Evolutionary conservation across 495 filamentous ascomycete genomes (phyloP).

Genomic region (Daldinia loculata): DNA sequence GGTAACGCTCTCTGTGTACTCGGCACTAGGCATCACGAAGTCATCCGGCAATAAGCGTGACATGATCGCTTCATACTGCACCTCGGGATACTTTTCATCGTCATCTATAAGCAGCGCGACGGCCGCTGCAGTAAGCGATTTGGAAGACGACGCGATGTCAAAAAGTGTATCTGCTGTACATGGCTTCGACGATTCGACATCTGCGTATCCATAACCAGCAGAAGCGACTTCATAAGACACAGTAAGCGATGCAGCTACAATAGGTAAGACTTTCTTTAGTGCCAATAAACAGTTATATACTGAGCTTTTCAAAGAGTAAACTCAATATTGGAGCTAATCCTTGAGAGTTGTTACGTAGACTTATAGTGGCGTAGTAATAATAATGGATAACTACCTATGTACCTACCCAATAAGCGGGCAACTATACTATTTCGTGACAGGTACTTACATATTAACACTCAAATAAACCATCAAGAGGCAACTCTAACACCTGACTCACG

Average conservation of each 20-base stretch:
- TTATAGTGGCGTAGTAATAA: no score
- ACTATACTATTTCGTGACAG: no score
- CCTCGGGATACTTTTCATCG: slow-evolving; percentile 42
- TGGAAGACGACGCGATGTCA: slow-evolving; percentile 58
- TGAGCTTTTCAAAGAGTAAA: no score
- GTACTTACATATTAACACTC: no score
- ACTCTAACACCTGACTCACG: no score
- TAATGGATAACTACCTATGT: no score
- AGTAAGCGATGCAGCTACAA: background rate
- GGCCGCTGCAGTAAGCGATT: slow-evolving; percentile 62
- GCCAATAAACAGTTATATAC: background rate
- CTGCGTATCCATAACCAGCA: slow-evolving; percentile 32
- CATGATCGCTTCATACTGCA: slow-evolving; percentile 59
- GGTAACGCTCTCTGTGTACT: slow-evolving; percentile 55
- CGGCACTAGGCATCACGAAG: slow-evolving; percentile 58
- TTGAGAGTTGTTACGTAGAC: no score
- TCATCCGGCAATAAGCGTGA: slow-evolving; percentile 60
- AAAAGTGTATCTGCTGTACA: slow-evolving; percentile 54
- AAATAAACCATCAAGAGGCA: no score
- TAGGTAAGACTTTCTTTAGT: background rate
- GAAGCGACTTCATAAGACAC: slow-evolving; percentile 30
- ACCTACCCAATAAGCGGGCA: no score
- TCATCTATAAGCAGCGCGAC: slow-evolving; percentile 59
- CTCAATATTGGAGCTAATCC: no score
- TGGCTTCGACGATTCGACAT: slow-evolving; percentile 35